phyloP scores from a whole-genome alignment of 139 green algal species.

The Auxenochlorella protothecoides region DNA sequence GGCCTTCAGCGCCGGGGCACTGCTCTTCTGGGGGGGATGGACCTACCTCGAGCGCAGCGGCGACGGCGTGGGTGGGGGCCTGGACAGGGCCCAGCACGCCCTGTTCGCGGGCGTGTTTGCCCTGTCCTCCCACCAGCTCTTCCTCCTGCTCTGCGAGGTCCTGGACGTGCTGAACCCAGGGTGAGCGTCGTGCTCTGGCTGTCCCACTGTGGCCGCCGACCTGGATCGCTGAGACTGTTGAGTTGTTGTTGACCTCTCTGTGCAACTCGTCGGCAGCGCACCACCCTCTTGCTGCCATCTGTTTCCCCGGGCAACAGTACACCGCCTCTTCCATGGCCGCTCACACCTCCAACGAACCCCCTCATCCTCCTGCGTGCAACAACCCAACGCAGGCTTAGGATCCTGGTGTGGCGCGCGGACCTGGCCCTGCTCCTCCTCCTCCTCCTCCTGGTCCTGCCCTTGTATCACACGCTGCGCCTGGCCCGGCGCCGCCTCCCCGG shows the following conservation, averaged over 20 bases:
- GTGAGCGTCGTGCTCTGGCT: slow-evolving; percentile 1
- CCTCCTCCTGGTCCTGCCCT: slow-evolving; percentile 74
- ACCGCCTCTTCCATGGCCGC: background rate
- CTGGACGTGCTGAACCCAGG: slow-evolving; percentile 47
- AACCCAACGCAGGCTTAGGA: slow-evolving; percentile 18
- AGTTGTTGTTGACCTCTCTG: background rate
- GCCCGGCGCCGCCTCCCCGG: slow-evolving; percentile 2
- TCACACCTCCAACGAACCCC: background rate
- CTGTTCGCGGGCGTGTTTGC: slow-evolving; percentile 83
- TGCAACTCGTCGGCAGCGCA: background rate
- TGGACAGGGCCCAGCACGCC: slow-evolving; percentile 32
- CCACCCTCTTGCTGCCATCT: background rate
- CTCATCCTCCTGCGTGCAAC: slow-evolving; percentile 42
- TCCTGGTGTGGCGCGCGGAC: slow-evolving; percentile 54
- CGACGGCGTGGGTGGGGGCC: background rate
- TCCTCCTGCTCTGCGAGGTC: slow-evolving; percentile 85
- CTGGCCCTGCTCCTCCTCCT: slow-evolving; percentile 65
- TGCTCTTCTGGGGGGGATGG: no score
- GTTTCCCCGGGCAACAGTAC: background rate
- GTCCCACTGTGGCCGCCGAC: no score
- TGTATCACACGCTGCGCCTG: slow-evolving; percentile 33
- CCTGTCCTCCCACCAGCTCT: slow-evolving; percentile 77
- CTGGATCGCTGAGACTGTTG: no score
- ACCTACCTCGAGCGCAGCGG: no score
- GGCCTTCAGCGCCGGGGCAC: no score